Percentiles rank a stretch among this genome's conserved stretches.
These are phyloP conservation scores for Phytophthora constricta DNA, from an alignment of 352 stramenopile species.

Conservation along the genomic window DNA sequence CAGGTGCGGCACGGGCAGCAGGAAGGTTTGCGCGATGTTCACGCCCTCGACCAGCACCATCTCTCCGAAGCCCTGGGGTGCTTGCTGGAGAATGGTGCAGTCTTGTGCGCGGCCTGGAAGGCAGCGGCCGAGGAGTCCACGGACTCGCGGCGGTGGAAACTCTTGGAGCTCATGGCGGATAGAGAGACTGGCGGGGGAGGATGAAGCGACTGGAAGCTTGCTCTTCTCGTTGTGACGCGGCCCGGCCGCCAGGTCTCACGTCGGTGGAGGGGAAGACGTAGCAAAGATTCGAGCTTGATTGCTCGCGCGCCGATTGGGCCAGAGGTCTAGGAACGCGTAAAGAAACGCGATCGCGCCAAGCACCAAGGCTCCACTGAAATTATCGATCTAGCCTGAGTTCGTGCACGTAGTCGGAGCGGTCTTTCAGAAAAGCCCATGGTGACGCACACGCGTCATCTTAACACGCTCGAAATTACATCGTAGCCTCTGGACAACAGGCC, in stretches of 20 bases:
- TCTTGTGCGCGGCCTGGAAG: constrained; percentile 60
- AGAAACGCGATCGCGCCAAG: constrained; percentile 35
- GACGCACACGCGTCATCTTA: not conserved
- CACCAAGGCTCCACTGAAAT: no score
- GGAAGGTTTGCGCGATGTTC: constrained; percentile 64
- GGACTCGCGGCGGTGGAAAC: constrained; percentile 31
- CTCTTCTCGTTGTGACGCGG: constrained; percentile 29
- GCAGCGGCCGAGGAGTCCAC: constrained; percentile 34
- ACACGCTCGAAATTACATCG: not conserved
- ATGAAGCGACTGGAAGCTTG: constrained; percentile 12
- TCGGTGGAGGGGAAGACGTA: constrained; percentile 30
- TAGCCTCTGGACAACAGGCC: no score
- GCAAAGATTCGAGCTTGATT: constrained; percentile 39
- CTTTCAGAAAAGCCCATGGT: no score
- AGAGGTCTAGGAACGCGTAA: constrained; percentile 3
- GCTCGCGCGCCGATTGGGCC: constrained; percentile 23
- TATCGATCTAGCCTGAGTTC: no score
- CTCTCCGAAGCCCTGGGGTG: constrained; percentile 82
- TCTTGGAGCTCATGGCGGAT: constrained; percentile 9
- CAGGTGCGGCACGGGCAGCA: constrained; percentile 80
- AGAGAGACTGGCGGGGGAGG: constrained; percentile 3
- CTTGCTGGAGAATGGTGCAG: constrained; percentile 78
- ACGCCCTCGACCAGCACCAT: constrained; percentile 80
- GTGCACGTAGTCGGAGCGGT: no score
- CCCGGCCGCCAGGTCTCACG: constrained; percentile 3